phyloP scores from a whole-genome alignment of 495 filamentous ascomycete species.

The Glonium stellatum region DNA sequence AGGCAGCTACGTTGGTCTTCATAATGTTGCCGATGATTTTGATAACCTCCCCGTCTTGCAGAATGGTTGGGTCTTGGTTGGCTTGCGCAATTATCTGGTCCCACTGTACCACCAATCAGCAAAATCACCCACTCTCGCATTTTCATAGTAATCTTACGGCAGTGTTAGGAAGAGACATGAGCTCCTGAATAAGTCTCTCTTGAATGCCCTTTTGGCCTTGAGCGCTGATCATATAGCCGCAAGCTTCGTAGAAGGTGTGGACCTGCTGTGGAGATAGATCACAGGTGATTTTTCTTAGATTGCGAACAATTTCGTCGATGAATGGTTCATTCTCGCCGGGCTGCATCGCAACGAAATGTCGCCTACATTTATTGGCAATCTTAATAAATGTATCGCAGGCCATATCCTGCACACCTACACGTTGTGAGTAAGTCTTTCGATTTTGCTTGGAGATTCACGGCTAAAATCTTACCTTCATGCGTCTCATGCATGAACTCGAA shows the following conservation, averaged over 20 bases:
- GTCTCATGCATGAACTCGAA: constrained; percentile 99
- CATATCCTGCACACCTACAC: constrained; percentile 92
- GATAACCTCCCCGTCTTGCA: constrained; percentile 89
- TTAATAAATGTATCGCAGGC: constrained; percentile 99
- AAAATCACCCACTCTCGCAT: neutral
- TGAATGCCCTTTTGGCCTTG: constrained; percentile 89
- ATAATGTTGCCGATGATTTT: constrained; percentile 99
- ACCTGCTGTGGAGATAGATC: constrained; percentile 95
- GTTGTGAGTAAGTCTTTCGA: constrained; percentile 30
- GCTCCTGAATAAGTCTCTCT: constrained; percentile 80
- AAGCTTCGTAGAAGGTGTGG: constrained; percentile 98
- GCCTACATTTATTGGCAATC: constrained; percentile 94
- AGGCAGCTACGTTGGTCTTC: constrained; percentile 99
- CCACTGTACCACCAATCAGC: constrained; percentile 49
- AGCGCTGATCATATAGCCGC: constrained; percentile 97
- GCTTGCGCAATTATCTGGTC: constrained; percentile 84
- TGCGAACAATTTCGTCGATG: constrained; percentile 97
- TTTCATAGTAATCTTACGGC: constrained; percentile 44
- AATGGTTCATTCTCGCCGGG: constrained; percentile 92
- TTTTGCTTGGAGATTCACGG: neutral
- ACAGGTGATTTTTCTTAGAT: constrained; percentile 86
- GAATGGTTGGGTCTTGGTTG: constrained; percentile 67
- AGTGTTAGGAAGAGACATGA: constrained; percentile 87
- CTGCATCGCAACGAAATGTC: constrained; percentile 94
- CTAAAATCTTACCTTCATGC: constrained; percentile 66